Evolutionary conservation across 345 rosid genomes (phyloP).

Genomic region (Limnanthes douglasii): DNA sequence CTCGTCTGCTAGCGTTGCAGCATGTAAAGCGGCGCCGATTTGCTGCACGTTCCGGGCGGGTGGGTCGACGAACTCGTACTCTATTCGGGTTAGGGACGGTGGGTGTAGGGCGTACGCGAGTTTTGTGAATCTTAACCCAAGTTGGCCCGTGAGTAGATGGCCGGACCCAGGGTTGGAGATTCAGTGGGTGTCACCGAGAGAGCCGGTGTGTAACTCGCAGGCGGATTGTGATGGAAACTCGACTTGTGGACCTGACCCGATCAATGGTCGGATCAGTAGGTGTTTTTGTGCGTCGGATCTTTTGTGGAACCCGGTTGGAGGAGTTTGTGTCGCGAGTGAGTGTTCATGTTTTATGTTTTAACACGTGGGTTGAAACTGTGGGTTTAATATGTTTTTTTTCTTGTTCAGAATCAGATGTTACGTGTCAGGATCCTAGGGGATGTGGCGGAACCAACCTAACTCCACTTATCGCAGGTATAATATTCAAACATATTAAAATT

Average conservation of each 20-base stretch:
- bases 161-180: conserved; percentile 27
- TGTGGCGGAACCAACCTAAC: conserved; percentile 18
- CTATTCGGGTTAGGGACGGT: conserved; percentile 15
- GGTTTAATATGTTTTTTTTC: too few species aligned
- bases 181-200: conserved; percentile 24
- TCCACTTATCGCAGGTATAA: conserved; percentile 31
- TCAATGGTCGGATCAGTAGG: conserved; percentile 6
- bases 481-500: too few species aligned
- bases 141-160: conserved; percentile 19
- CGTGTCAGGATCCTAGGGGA: conserved; percentile 22
- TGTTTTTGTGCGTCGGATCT: conserved; percentile 20
- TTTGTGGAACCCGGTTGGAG: conserved; percentile 21
- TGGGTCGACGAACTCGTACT: conserved; percentile 21
- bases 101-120: conserved; percentile 33
- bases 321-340: conserved; percentile 16
- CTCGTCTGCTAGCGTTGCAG: neutral
- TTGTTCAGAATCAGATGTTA: too few species aligned
- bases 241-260: conserved; percentile 16
- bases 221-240: conserved; percentile 25
- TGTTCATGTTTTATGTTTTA: too few species aligned
- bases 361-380: too few species aligned
- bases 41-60: conserved; percentile 25
- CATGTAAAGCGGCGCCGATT: conserved; percentile 13
- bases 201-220: conserved; percentile 22
- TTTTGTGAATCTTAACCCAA: conserved; percentile 23